Evolutionary conservation across 352 stramenopile species (phyloP), one percentile per base, ranked within the genome.

Genomic region (Phytophthora aleatoria): DNA sequence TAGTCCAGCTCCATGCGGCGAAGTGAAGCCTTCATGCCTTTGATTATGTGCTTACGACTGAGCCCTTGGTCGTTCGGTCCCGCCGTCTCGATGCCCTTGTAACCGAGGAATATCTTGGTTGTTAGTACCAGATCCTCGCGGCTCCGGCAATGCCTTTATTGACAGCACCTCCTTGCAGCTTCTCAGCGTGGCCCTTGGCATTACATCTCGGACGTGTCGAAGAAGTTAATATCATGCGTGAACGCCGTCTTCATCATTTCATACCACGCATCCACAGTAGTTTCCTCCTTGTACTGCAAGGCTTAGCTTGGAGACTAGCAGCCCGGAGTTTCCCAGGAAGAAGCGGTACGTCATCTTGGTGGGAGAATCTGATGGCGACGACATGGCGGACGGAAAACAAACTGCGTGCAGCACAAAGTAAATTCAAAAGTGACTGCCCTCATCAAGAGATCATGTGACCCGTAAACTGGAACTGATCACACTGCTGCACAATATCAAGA

Each of bases 261-360:
- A 39, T 62, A 67, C 60, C 60, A 67, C 2, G 27, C n/a, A 5
- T 57, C 60, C 1, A 35, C 50, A 0, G 52, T 61, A 7, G 57
- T 35, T 5, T 61, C 39, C 5, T 60, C 33, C 7, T 61, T 30
- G n/a, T 51, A 16, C 9, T 13, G 30, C 52, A 84, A 43, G 38
- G 2, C 38, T 6, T 20, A 85, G 57, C 43, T 55, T 67, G 35
- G 73, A 85, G 5, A 85, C 76, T 1, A 82, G 53, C 24, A 85
- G 59, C 31, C 70, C 77, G 0, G 64, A 64, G 45, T 83, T 67
- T 15, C 77, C 77, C 7, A 86, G 64, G 57, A 77, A 81, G 43
- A 77, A 81, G 43, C 71, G 73, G 50, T 82, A 76, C 43, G 76
- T 79, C 74, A 83, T 83, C 52, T 76, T 74, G 64, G 47, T 33